Conservation (phyloP, 495 filamentous ascomycete species). For the Penicillium macrosclerotiorum region DNA sequence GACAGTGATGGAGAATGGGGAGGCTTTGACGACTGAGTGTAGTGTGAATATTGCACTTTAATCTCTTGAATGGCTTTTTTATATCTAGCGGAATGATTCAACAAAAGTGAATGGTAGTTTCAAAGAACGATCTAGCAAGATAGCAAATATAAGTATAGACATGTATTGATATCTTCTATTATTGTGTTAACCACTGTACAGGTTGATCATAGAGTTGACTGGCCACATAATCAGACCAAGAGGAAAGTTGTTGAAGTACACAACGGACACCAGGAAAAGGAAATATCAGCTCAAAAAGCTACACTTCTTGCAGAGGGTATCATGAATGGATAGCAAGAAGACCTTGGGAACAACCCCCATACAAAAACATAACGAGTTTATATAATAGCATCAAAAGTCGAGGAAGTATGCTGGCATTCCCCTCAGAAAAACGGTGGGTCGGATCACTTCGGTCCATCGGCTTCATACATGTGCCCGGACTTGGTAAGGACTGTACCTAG, state of each 20-base stretch:
- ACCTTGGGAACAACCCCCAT: no score
- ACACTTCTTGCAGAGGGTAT: constrained; percentile 37
- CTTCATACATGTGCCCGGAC: constrained; percentile 68
- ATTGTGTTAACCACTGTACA: constrained; percentile 10
- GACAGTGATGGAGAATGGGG: constrained; percentile 63
- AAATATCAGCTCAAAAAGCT: constrained; percentile 6
- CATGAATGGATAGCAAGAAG: constrained; percentile 25
- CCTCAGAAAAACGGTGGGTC: background rate
- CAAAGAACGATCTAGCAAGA: no score
- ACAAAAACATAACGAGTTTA: constrained; percentile 9
- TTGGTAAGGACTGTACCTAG: constrained; percentile 82
- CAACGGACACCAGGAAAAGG: background rate
- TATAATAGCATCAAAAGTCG: constrained; percentile 6
- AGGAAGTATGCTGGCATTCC: background rate
- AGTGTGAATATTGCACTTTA: constrained; percentile 5
- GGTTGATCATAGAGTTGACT: constrained; percentile 3
- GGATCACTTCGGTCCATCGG: constrained; percentile 49
- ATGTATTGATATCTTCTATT: constrained; percentile 15
- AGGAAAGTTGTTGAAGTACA: background rate
- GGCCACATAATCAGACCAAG: background rate
- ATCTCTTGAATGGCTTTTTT: constrained; percentile 8
- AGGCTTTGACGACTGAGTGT: constrained; percentile 61
- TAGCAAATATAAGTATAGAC: background rate
- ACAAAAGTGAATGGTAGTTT: no score
- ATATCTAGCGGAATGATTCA: no score